Base-by-base conservation (phyloP, 345 rosid species). In the Aegle marmelos region DNA sequence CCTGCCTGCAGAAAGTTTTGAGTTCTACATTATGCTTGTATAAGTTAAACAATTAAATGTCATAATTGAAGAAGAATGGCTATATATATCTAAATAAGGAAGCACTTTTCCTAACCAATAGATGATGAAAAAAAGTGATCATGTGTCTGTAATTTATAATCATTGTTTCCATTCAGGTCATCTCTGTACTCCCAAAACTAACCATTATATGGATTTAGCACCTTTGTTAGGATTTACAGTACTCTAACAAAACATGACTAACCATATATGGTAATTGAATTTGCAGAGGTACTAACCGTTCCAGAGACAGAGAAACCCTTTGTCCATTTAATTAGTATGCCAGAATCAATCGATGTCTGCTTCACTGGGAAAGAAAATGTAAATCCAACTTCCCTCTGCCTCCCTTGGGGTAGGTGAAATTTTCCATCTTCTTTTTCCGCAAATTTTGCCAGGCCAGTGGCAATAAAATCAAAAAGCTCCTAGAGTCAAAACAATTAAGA, bases 301-400 rank as follows among this genome's bases (percentile, higher is more conserved):
- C 97, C 97, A 24, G 96, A 89, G 76, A 92, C 97, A 9, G 90
- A 78, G 79, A 94, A 94, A 21, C 97, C 97, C 80, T 94, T 93
- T 36, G 97, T 93, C 97, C 98, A 94, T 74, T 90, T 90, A 50
- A 90, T 91, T 8, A 94, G 80, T 53, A 91, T 85, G 19, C 98
- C 97, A 2, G 98, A 90, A 76, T 90, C 91, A 73, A 92, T 87
- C 3, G 98, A 88, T 6, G 88, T 90, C 79, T 91, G 97, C 64
- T 85, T 80, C 79, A 94, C 93, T 1, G 98, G 97, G 86, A 94
- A 94, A 24, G 98, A 93, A 72, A 94, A 94, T 7, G 98, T 91
- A 80, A 94, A 93, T 11, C 97, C 98, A 59, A 91, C 83, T 83
- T 94, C 97, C 68, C 97, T 85, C 83, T 86, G 84, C 74, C 87